A percentile compares a stretch with the other conserved stretches of the same genome.
phyloP scores from a whole-genome alignment of 2,329 filamentous ascomycete species.

The Ophiostoma montium region DNA sequence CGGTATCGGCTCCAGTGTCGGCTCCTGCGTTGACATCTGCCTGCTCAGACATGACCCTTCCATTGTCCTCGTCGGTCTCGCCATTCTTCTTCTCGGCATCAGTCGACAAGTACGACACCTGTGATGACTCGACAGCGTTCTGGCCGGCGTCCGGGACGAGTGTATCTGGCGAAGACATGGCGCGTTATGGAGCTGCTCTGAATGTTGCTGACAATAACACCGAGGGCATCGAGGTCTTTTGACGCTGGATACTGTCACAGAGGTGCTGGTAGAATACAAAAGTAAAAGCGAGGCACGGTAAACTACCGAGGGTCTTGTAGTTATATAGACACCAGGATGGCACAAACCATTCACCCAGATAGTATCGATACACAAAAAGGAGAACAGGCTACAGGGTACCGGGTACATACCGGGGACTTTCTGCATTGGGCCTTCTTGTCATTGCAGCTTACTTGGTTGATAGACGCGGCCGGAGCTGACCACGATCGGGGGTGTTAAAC shows the following conservation, averaged over 20 bases:
- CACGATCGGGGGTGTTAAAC: neutral
- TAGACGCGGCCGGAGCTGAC: neutral
- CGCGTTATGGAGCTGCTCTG: neutral
- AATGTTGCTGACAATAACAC: neutral
- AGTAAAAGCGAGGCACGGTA: neutral
- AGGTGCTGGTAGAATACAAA: too few relatives aligned
- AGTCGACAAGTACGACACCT: slow-evolving; percentile 6
- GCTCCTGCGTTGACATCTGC: neutral
- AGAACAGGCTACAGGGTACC: too few relatives aligned
- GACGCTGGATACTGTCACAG: too few relatives aligned
- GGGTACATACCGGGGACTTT: neutral
- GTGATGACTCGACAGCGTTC: slow-evolving; percentile 6
- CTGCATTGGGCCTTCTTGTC: neutral
- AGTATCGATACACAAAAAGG: neutral
- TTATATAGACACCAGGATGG: too few relatives aligned
- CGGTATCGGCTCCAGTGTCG: neutral
- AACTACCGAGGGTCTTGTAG: neutral
- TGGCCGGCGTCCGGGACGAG: neutral
- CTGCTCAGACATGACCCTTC: neutral
- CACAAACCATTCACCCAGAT: neutral
- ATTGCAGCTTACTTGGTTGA: neutral
- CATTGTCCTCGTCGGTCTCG: slow-evolving; percentile 8
- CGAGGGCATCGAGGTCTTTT: too few relatives aligned
- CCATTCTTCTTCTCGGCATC: slow-evolving; percentile 9
- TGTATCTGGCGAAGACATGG: neutral